Base-by-base conservation (phyloP, 1,139 yeast species). In the Hyphopichia khmerensis region DNA sequence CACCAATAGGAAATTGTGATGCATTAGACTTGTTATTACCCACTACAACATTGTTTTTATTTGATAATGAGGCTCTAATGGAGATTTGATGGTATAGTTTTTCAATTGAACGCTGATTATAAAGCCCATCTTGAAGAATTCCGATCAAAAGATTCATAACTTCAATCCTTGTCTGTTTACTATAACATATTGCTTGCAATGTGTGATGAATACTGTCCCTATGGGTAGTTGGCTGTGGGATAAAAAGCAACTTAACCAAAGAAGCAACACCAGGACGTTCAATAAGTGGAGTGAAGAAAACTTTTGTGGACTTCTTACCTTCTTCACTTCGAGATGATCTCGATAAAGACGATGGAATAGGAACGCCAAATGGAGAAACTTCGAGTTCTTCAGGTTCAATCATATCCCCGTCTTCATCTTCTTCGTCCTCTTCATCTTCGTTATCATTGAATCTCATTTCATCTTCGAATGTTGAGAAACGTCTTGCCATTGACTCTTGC, bases 241-340 rank as follows among this genome's bases (percentile, higher is more conserved):
- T 74, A 62, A 87, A 91, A 7, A 89, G 67, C 35, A 88, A 70
- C 46, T 91, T 76, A 40, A 88, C 62, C 35, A 91, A 56, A 0
- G 96, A 76, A 6, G 95, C 84, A 45, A 88, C 79, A 18, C 96
- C 96, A 11, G 80, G 67, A 42, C 81, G 77, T 52, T 91, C 97
- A 43, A 88, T 73, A 44, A 90, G 63, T 3, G 96, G 89, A 2
- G 86, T 73, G 49, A 79, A 81, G 55, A 65, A 79, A 11, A 67
- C 65, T 54, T 65, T 75, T 50, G 65, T 59, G 10, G 59, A 38
- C 42, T 47, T 51, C 45, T 48, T 56, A 37, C 39, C 19, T n/a
- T 11, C 3, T 5, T 32, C 21, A 32, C n/a, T 16, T 29, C 32
- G 24, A 26, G 29, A 11, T 38, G n/a, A 14, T 24, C 33, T 36